These are phyloP conservation scores for Phanerodontia chrysosporium DNA, from an alignment of 768 basidiomycete species.

Conservation along the genomic window DNA sequence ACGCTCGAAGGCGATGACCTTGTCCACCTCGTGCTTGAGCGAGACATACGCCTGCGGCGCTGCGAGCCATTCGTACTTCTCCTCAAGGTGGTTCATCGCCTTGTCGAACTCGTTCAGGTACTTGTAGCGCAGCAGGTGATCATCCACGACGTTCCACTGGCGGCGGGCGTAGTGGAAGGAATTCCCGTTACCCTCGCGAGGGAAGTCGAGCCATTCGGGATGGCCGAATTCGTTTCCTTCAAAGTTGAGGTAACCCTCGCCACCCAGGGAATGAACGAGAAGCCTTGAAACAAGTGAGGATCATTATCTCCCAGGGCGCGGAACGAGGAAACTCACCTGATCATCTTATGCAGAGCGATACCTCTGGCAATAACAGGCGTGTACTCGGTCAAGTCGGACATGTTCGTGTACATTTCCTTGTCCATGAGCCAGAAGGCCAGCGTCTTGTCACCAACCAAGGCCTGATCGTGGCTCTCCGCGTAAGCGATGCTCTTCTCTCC, in stretches of 20 bases:
- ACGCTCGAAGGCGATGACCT: slow-evolving; percentile 91
- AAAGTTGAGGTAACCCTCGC: slow-evolving; percentile 97
- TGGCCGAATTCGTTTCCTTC: slow-evolving; percentile 99
- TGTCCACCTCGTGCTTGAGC: slow-evolving; percentile 90
- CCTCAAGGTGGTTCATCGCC: slow-evolving; percentile 86
- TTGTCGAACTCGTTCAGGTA: slow-evolving; percentile 92
- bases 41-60: slow-evolving; percentile 88
- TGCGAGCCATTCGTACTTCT: slow-evolving; percentile 79
- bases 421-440: slow-evolving; percentile 99
- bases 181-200: slow-evolving; percentile 90
- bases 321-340: slow-evolving; percentile 53
- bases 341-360: slow-evolving; percentile 94
- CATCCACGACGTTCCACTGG: slow-evolving; percentile 95
- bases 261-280: slow-evolving; percentile 87
- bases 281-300: slow-evolving; percentile 45
- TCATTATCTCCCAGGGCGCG: background rate
- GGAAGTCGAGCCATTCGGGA: slow-evolving; percentile 99
- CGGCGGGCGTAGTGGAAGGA: slow-evolving; percentile 97
- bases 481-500: slow-evolving; percentile 90
- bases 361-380: slow-evolving; percentile 88
- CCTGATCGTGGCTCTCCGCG: slow-evolving; percentile 97
- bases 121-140: slow-evolving; percentile 80
- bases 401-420: slow-evolving; percentile 98
- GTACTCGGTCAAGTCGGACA: slow-evolving; percentile 82
- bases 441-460: slow-evolving; percentile 97